These are phyloP conservation scores for Akanthomyces lecanii DNA, from an alignment of 2,329 filamentous ascomycete species.

Conservation along the genomic window DNA sequence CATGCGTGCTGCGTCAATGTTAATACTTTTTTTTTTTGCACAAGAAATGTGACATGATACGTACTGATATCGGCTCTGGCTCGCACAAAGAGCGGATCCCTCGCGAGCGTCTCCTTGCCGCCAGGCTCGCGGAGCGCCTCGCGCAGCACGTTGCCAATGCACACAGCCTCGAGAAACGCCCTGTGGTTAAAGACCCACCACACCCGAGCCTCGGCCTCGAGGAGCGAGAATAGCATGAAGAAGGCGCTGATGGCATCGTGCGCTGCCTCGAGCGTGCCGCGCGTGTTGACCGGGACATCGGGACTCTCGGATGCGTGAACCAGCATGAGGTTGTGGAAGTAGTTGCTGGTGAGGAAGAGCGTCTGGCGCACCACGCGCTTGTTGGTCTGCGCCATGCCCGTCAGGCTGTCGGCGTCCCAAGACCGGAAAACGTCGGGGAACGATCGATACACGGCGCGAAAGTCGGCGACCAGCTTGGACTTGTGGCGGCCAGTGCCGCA, in stretches of 20 bases:
- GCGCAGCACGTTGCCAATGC: conserved; percentile 57
- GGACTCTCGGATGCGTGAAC: conserved; percentile 67
- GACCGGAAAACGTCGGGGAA: conserved; percentile 68
- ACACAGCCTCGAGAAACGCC: conserved; percentile 71
- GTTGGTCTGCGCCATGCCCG: conserved; percentile 52
- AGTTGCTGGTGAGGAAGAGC: conserved; percentile 75
- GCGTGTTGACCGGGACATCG: conserved; percentile 60
- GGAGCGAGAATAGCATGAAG: conserved; percentile 66
- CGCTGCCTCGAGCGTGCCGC: conserved; percentile 68
- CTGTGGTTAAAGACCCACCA: conserved; percentile 86
- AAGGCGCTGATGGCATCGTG: conserved; percentile 71
- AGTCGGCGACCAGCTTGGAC: conserved; percentile 64
- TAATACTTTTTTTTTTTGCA: conserved; percentile 1
- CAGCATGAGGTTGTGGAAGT: conserved; percentile 78
- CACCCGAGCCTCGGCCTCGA: conserved; percentile 67
- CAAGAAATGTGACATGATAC: conserved; percentile 26
- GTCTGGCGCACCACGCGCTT: conserved; percentile 69
- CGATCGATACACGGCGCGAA: conserved; percentile 65
- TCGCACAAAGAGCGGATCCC: conserved; percentile 57
- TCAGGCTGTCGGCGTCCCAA: conserved; percentile 59
- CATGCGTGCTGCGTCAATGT: conserved; percentile 48
- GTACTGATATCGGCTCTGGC: conserved; percentile 58
- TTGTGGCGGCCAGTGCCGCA: conserved; percentile 65
- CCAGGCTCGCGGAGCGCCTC: conserved; percentile 46
- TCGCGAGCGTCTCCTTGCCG: conserved; percentile 41